phyloP scores from a whole-genome alignment of 2,329 filamentous ascomycete genomes.

The Fusarium floridanum region DNA sequence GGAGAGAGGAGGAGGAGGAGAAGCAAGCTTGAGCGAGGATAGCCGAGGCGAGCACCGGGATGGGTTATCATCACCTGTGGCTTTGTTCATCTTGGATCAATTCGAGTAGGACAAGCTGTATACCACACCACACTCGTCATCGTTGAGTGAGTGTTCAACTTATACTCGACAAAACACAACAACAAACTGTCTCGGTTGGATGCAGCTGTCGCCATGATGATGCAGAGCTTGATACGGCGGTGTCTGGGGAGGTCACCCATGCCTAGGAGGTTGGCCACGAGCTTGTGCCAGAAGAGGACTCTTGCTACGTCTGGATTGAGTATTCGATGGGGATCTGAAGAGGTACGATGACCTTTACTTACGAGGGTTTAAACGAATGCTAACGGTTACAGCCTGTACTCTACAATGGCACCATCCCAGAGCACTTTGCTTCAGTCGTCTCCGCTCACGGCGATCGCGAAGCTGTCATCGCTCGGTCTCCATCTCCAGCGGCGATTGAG shows the following conservation, averaged over 20 bases:
- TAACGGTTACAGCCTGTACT: slow-evolving; percentile 69
- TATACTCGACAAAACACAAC: not conserved
- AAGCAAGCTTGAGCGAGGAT: slow-evolving; percentile 32
- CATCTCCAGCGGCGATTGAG: slow-evolving; percentile 65
- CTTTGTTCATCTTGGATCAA: slow-evolving; percentile 1
- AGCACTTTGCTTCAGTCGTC: slow-evolving; percentile 78
- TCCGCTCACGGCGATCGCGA: slow-evolving; percentile 72
- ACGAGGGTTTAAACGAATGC: not conserved
- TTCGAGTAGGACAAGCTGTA: not conserved
- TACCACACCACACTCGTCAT: not conserved
- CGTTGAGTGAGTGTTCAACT: not conserved
- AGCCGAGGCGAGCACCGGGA: slow-evolving; percentile 34
- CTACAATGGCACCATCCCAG: slow-evolving; percentile 75
- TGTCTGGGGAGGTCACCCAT: slow-evolving; percentile 19
- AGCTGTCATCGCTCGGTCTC: slow-evolving; percentile 67
- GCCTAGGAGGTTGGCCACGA: slow-evolving; percentile 12
- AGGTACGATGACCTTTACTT: slow-evolving; percentile 41
- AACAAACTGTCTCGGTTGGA: not conserved
- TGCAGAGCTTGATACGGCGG: slow-evolving; percentile 37
- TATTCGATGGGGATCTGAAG: slow-evolving; percentile 47
- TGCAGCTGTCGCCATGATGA: slow-evolving; percentile 10
- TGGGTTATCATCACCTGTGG: not conserved
- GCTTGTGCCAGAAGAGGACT: slow-evolving; percentile 26
- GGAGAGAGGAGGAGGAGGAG: slow-evolving; percentile 7
- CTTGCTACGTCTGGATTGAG: slow-evolving; percentile 44